Percentiles rank a stretch among this genome's conserved stretches.
Evolutionary conservation across 768 basidiomycete species (phyloP).

Genomic region (Daedalea quercina): DNA sequence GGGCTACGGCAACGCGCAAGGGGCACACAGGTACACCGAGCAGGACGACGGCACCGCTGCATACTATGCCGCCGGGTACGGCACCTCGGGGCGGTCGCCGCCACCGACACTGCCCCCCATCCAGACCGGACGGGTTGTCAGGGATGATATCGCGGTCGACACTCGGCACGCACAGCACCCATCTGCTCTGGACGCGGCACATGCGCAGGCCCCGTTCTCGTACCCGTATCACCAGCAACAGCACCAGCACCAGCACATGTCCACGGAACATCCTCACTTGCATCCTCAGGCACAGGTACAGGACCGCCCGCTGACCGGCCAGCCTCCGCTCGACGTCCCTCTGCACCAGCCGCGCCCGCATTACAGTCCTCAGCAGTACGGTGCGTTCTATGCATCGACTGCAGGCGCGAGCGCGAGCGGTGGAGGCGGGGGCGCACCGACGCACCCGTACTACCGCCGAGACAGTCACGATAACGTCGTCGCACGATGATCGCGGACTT

Average conservation of each 20-base stretch:
- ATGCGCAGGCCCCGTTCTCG: not conserved
- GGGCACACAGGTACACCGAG: not conserved
- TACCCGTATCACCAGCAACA: not conserved
- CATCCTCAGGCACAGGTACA: not conserved
- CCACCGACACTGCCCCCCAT: slow-evolving; percentile 18
- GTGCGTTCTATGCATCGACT: not conserved
- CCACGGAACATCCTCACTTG: not conserved
- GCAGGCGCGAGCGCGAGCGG: too few species aligned
- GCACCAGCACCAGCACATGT: not conserved
- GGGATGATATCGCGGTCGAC: not conserved
- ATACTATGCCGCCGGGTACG: not conserved
- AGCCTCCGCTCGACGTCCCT: slow-evolving; percentile 3
- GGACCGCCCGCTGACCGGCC: not conserved
- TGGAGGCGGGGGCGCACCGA: not conserved
- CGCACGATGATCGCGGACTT: not conserved
- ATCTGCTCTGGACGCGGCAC: not conserved
- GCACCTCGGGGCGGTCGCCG: slow-evolving; percentile 3
- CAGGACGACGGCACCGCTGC: not conserved
- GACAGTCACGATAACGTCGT: not conserved
- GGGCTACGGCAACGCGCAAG: not conserved
- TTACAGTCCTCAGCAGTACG: not conserved
- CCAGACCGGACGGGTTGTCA: slow-evolving; percentile 9
- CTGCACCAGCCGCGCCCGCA: slow-evolving; percentile 16
- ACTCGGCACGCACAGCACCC: slow-evolving; percentile 1
- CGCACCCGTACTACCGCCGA: not conserved